Percentiles rank a stretch among this genome's conserved stretches.
Evolutionary conservation across 2,329 filamentous ascomycete genomes (phyloP).

Genomic region (Botryosphaeria dothidea): DNA sequence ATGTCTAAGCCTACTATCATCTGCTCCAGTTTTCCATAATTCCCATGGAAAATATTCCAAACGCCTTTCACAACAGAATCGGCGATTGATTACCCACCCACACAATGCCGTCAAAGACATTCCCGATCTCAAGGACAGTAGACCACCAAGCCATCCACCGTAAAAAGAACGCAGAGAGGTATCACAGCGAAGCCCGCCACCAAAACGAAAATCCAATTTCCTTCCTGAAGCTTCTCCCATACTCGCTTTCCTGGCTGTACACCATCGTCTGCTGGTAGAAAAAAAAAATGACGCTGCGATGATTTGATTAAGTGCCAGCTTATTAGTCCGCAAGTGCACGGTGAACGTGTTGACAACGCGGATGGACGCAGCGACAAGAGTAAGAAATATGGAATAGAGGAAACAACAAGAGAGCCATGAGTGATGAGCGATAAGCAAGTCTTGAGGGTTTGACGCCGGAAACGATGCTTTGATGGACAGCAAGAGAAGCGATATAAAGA

Average conservation of each 20-base stretch:
- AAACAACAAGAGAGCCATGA: not conserved
- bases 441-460: not conserved
- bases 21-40: too few species aligned
- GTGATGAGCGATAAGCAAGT: not conserved
- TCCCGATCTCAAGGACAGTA: too few species aligned
- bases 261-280: not conserved
- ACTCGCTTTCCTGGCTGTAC: not conserved
- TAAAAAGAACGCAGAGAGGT: slow-evolving; percentile 10
- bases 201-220: not conserved
- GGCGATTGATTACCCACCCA: not conserved
- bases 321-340: not conserved
- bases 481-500: not conserved
- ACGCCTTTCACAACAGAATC: not conserved
- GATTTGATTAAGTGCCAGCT: slow-evolving; percentile 4
- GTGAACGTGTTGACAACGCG: not conserved
- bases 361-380: not conserved
- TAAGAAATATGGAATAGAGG: not conserved
- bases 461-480: slow-evolving; percentile 5
- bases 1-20: too few species aligned
- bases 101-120: too few species aligned
- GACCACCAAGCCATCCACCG: not conserved
- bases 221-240: not conserved
- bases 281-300: not conserved
- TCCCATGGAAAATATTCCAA: too few species aligned
- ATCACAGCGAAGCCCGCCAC: not conserved